Percentiles rank a stretch among this genome's conserved stretches.
Conservation (phyloP, 371 early-diverging fungal species). For the Mortierella sp. region DNA sequence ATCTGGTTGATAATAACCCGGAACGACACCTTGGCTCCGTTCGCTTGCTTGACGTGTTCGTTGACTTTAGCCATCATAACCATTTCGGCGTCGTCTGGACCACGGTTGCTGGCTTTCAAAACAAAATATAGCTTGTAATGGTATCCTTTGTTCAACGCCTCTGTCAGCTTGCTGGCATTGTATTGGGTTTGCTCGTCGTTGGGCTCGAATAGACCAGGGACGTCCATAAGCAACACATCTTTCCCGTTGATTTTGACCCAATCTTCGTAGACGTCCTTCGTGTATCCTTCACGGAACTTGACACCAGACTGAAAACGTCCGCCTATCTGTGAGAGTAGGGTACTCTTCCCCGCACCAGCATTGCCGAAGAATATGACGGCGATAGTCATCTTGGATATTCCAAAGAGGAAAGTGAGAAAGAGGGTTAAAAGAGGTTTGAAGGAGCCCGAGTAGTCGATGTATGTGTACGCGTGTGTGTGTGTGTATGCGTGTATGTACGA, state of each 20-base stretch:
- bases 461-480: no score
- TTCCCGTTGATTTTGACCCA: background rate
- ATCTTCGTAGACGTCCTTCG: background rate
- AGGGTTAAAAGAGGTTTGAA: no score
- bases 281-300: slow-evolving; percentile 11
- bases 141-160: no score
- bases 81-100: background rate
- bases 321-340: slow-evolving; percentile 1
- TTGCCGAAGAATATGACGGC: slow-evolving; percentile 17
- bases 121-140: background rate
- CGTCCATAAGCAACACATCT: background rate
- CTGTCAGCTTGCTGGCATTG: background rate
- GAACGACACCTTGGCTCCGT: no score
- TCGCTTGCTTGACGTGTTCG: no score
- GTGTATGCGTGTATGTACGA: no score
- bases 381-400: no score
- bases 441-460: no score
- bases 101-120: background rate
- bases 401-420: no score
- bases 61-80: background rate
- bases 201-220: slow-evolving; percentile 12
- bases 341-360: slow-evolving; percentile 12
- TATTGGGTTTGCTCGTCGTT: background rate
- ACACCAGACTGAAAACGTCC: no score
- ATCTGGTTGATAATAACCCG: no score